Evolutionary conservation across 352 stramenopile genomes (phyloP), one percentile per base, ranked within the genome.

Genomic region (Bremia lactucae): DNA sequence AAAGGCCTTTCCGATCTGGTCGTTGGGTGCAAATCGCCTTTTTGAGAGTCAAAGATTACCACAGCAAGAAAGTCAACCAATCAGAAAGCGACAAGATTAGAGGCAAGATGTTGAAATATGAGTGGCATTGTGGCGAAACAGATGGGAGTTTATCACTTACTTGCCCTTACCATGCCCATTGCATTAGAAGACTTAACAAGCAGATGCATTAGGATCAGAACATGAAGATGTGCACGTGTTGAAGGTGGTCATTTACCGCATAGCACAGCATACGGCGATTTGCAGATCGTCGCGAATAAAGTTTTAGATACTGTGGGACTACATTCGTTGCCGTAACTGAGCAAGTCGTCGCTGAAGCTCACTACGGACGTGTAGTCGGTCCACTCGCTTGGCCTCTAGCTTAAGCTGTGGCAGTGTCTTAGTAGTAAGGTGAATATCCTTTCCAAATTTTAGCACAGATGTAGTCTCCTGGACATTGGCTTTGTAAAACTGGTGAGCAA

Each of bases 401-500:
- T 77, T 77, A 5, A 60, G 61, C 6, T 68, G 60, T 11, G 75
- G 45, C 7, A 52, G 15, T 0, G 68, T 73, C 18, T 55, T 68
- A 4, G 66, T 82, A 6, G 62, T 70, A 20, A 91, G 50, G 29
- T 83, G 65, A 21, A 86, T 68, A 34, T 85, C 62, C 13, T 78
- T 76, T 21, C 72, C 71, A 20, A 86, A 87, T 5, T 53, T 68
- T 18, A 91, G 57, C 21, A 87, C 59, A 1, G 72, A 71, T 11
- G 61, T 78, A 14, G 42, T 43, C 18, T 67, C 48, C 6, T 46
- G 45, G n/a, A 53, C 31, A 14, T 46, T 40, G 20, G 54, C 48
- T 31, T 52, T 72, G 42, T 83, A 90, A 36, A 90, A 87, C 18
- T 63, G 68, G 43, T 75, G 72, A 2, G 64, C 78, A 37, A 75